Percentiles rank a stretch among this genome's conserved stretches.
Conservation (phyloP, 306 rosid genomes). For the Corylus americana region DNA sequence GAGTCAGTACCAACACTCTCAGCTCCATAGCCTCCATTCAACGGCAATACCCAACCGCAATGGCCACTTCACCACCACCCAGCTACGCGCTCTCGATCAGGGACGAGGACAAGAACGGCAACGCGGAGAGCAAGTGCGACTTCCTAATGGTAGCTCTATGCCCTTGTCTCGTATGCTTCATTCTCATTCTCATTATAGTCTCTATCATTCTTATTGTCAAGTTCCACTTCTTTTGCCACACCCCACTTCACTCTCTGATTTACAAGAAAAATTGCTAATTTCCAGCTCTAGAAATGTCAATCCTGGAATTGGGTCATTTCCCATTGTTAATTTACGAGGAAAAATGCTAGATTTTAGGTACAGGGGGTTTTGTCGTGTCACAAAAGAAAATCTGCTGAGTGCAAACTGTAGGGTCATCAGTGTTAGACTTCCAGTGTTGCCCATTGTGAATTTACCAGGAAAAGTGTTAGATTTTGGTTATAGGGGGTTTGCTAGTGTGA, state of each 20-base stretch:
- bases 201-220: slow-evolving; percentile 66
- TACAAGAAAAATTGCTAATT: slow-evolving; percentile 56
- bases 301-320: background rate
- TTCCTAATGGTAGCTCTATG: slow-evolving; percentile 73
- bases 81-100: slow-evolving; percentile 51
- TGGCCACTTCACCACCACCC: slow-evolving; percentile 43
- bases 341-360: slow-evolving; percentile 16
- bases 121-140: slow-evolving; percentile 47
- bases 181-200: slow-evolving; percentile 52
- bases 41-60: slow-evolving; percentile 21
- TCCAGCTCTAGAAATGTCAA: slow-evolving; percentile 15
- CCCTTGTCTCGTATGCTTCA: slow-evolving; percentile 82
- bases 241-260: slow-evolving; percentile 66
- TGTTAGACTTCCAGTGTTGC: background rate
- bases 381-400: slow-evolving; percentile 33
- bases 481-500: slow-evolving; percentile 35
- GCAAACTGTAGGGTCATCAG: slow-evolving; percentile 3
- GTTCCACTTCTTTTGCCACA: slow-evolving; percentile 78
- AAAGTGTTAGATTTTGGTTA: slow-evolving; percentile 19
- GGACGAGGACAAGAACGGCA: slow-evolving; percentile 43
- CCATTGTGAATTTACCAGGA: slow-evolving; percentile 10
- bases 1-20: slow-evolving; percentile 3
- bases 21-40: slow-evolving; percentile 4
- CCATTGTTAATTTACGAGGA: slow-evolving; percentile 7
- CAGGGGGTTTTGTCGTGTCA: slow-evolving; percentile 24